phyloP scores from a whole-genome alignment of 306 rosid genomes.

The Rosa persica region DNA sequence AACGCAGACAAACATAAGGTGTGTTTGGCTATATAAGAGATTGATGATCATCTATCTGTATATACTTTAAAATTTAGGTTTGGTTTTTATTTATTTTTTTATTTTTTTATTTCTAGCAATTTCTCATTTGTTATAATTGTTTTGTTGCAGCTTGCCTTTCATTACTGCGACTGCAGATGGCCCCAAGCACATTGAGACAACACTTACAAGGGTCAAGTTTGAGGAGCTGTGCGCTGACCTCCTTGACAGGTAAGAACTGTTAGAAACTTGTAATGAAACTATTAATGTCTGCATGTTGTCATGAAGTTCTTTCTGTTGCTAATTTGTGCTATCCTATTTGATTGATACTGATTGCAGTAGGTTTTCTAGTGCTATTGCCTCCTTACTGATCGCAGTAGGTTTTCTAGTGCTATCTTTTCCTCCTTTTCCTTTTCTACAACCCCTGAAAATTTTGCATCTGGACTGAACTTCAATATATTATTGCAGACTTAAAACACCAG shows the following conservation, averaged over 20 bases:
- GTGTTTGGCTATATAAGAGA: not conserved
- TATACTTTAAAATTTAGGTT: not conserved
- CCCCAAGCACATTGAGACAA: constrained; percentile 92
- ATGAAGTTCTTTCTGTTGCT: not conserved
- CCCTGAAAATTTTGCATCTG: not conserved
- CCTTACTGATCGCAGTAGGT: not conserved
- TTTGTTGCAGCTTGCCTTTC: constrained; percentile 72
- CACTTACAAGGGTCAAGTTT: constrained; percentile 78
- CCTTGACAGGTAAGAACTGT: constrained; percentile 67
- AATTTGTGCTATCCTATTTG: not conserved
- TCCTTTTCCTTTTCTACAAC: not conserved
- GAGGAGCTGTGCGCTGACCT: constrained; percentile 88
- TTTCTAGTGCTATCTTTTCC: not conserved
- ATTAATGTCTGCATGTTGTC: not conserved
- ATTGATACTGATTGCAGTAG: not conserved
- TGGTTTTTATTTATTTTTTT: no score
- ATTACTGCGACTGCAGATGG: constrained; percentile 94
- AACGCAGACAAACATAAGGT: constrained; percentile 87
- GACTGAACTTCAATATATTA: not conserved
- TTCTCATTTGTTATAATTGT: not conserved
- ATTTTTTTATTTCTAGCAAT: not conserved
- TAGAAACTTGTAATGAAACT: not conserved
- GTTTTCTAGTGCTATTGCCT: not conserved
- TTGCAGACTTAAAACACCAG: constrained; percentile 75
- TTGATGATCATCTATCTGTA: not conserved